Base-by-base conservation (phyloP, 257 asterid genomes). In the Penstemon newberryi region DNA sequence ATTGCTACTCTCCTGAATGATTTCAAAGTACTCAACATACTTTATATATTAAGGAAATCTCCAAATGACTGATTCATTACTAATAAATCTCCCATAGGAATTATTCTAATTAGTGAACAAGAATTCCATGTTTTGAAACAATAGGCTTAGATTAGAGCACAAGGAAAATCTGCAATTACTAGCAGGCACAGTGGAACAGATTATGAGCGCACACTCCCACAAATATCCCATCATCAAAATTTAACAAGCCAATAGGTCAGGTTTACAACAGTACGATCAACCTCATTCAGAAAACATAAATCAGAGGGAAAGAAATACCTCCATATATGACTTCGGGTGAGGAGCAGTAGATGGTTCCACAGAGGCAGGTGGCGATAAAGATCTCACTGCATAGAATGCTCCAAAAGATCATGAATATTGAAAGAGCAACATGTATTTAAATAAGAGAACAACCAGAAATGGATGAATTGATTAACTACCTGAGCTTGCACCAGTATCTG, bases 281-380 rank as follows among this genome's bases (percentile, higher is more conserved):
- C 36, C 40, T 60, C 53, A 8, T 51, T 39, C 44, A 8, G 10
- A 12, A 49, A 44, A 6, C 3, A 37, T 11, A 53, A 10, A 36
- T 56, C 18, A 50, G 70, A 73, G 62, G 5, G 70, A 60, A 54
- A 72, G 41, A 69, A 38, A 57, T 82, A 93, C 98, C 87, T 94
- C 99, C 95, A 79, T 86, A 71, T 94, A 94, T 7, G 99, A 86
- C 77, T 83, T 80, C 5, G 96, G 89, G 65, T 89, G 95, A 74
- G 91, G 91, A 67, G 89, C 84, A 69, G 42, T 86, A 66, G 98
- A 75, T 39, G 95, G 88, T 73, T 88, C 95, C 67, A 61, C 78
- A 56, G 92, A 52, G 56, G 83, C 80, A 73, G 97, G 84, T 54
- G 95, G 92, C 13, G 96, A 86, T 41, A 70, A 49, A 75, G 97